phyloP scores from a whole-genome alignment of 106 monocot species.

The Narthecium ossifragum region DNA sequence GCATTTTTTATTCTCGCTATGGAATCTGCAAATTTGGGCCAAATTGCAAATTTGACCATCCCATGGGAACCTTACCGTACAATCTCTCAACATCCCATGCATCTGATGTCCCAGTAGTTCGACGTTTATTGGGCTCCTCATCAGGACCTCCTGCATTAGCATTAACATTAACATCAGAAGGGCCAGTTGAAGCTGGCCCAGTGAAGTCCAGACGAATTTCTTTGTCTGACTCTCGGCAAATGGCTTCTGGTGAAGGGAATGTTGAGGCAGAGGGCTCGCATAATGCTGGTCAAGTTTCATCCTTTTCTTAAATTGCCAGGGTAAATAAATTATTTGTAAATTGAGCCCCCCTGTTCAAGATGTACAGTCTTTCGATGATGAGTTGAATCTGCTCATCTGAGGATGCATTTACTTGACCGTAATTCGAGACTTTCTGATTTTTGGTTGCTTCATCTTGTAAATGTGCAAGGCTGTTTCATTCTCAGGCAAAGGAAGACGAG shows the following conservation, averaged over 20 bases:
- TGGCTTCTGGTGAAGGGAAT: constrained; percentile 26
- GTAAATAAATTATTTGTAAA: constrained; percentile 9
- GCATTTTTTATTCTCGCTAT: constrained; percentile 74
- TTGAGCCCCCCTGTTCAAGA: constrained; percentile 7
- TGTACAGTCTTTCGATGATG: constrained; percentile 14
- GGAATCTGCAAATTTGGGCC: constrained; percentile 86
- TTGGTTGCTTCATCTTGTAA: constrained; percentile 12
- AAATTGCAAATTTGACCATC: constrained; percentile 86
- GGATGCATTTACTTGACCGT: background rate
- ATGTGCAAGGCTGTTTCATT: constrained; percentile 3
- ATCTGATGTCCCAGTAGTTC: constrained; percentile 21
- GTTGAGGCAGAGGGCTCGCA: constrained; percentile 18
- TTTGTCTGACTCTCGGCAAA: constrained; percentile 21
- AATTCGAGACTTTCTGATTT: constrained; percentile 6
- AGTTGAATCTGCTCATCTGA: constrained; percentile 7
- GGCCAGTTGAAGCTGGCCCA: constrained; percentile 15
- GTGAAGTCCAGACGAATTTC: constrained; percentile 20
- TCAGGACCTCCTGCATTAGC: constrained; percentile 22
- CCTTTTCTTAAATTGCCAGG: constrained; percentile 9
- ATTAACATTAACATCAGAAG: constrained; percentile 24
- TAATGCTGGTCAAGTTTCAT: constrained; percentile 19
- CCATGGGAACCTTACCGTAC: constrained; percentile 43
- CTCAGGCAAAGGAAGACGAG: background rate
- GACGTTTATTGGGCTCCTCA: constrained; percentile 24
- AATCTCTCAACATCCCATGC: constrained; percentile 28